Evolutionary conservation across 1,139 yeast genomes (phyloP), one percentile per base, ranked within the genome.

Genomic region (Casaregolazyma suthepensis): DNA sequence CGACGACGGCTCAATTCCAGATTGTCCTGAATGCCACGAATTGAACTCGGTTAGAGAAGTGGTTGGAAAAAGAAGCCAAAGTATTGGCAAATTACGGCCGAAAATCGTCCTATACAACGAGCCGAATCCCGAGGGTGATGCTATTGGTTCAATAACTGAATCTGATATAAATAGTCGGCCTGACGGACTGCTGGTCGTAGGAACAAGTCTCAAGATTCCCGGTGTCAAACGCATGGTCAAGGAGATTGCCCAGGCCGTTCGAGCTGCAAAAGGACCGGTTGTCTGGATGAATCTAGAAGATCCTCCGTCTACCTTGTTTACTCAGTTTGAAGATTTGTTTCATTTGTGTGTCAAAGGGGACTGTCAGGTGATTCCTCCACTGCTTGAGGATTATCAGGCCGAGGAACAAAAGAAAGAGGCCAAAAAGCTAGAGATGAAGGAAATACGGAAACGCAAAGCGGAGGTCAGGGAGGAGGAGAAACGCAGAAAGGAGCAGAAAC

Each of bases 101-200:
- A 79, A 88, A 59, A 85, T 89, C 50, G 95, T 89, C 1, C 72
- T 89, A 45, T 89, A 89, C 66, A 93, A 93, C 56, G 96, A 89
- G 66, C 78, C 82, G 61, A 96, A 89, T 64, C 96, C 96, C 0
- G 95, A 88, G 65, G 85, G 91, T 48, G 96, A 89, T 57, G 78
- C 83, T 4, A 81, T 89, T 52, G 90, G 96, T 1, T 79, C 80
- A 54, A 85, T 91, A 1, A 78, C 90, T 5, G 83, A 79, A 56
- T 71, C 76, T 5, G 96, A 89, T 67, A 67, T 87, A 51, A 77
- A 76, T 60, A 70, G 80, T 48, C 79, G 75, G 57, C 91, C 94
- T 0, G 96, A 89, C 65, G 81, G 90, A 62, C 71, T 89, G 52
- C 73, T 89, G 19, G 87, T 89, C 46, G 91, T 87, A 67, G 96